Base-by-base conservation (phyloP, 768 basidiomycete species). In the Grammothele lineata region DNA sequence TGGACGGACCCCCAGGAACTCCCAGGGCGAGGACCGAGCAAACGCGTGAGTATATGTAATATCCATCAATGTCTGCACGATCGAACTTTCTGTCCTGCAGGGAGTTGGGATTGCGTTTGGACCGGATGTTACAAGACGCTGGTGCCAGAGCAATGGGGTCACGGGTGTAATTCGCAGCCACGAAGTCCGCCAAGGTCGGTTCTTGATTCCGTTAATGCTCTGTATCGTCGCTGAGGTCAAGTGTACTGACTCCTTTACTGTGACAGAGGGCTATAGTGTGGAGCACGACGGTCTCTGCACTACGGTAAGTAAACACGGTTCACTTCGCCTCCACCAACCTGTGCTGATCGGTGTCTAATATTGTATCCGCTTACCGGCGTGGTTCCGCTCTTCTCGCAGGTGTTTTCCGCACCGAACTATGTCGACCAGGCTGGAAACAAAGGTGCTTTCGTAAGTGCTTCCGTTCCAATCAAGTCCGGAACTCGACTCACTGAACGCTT, bases 91-190 rank as follows among this genome's bases (percentile, higher is more conserved):
- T 42, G 18, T 37, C n/a, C 43, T n/a, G 18, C 49, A 92, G 87
- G 96, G 96, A 42, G 93, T 98, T 50, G 96, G 96, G 18, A 85
- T 96, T 52, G 81, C 86, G 4, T 99, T 99, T 65, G 96, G 96
- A 14, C 94, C 95, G 0, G 93, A 95, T 61, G 87, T 97, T 15
- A 96, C 93, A 2, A 80, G 76, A 60, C 69, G 78, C 46, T 97
- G 93, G 92, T 96, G 94, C 62, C 77, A 81, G 30, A 71, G 86
- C 22, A 96, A 96, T 63, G 77, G 82, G 14, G 78, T 97, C 38
- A 83, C 92, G 19, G 92, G 90, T 5, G 75, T 99, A 46, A 85
- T 97, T 53, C 87, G 96, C 40, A 92, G 89, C 56, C 96, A 99
- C 63, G 96, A 99, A 77, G 95, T 98, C 44, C 82, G 96, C 49